Evolutionary conservation across 495 filamentous ascomycete genomes (phyloP), one percentile per base, ranked within the genome.

Genomic region (Alectoria sarmentosa): DNA sequence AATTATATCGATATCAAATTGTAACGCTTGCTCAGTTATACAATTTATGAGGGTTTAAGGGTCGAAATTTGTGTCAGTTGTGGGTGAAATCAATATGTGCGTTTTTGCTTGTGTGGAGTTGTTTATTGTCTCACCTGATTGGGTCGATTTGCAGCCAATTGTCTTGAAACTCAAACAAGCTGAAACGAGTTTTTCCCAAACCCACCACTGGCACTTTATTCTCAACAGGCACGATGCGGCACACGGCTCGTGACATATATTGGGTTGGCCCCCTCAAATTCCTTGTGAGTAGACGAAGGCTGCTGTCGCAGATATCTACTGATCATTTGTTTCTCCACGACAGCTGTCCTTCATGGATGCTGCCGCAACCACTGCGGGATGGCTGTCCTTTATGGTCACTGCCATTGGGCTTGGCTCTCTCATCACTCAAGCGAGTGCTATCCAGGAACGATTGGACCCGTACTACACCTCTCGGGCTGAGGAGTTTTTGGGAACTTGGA

Each of bases 361-460:
- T 26, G 67, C 71, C 23, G 69, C 66, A 17, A 65, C 67, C 4
- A 58, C 67, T 32, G 73, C 72, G 6, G 68, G 65, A 55, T 74
- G 73, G 73, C 69, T 73, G 21, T 71, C 73, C 28, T 72, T 75
- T 62, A 61, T 65, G 19, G 67, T 65, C 32, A 73, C 73, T 19
- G 69, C 73, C 13, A 61, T 70, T 34, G 73, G 72, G 17, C 63
- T 75, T 10, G 73, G 73, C 36, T 73, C 70, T 8, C 52, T 75
- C 15, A 68, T 74, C 32, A 63, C 67, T 28, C 73, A 73, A 36
- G 67, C 72, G 3, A 69, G 66, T 60, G 70, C 73, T 28, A 73
- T 74, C 60, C 66, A 67, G 60, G 67, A 69, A 26, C 62, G 68
- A 55, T 61, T 75, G 38, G 73, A 75, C 55, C 70, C 70, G n/a